Evolutionary conservation across 495 filamentous ascomycete species (phyloP).

Genomic region (Xanthoparmelia taractica): DNA sequence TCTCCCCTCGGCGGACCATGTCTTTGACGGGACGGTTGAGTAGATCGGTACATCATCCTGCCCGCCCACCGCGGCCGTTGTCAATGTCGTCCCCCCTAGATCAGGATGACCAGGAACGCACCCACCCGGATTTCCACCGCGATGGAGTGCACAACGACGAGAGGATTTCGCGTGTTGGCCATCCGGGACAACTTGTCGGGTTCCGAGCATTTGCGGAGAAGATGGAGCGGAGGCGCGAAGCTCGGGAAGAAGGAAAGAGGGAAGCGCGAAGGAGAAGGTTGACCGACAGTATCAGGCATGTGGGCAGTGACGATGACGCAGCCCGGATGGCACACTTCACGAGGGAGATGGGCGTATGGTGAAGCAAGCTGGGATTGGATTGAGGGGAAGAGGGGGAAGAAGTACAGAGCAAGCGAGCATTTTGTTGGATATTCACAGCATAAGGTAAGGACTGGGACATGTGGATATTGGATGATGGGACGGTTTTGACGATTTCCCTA

Average conservation of each 20-base stretch:
- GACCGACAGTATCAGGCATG: constrained; percentile 55
- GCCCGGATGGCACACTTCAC: background rate
- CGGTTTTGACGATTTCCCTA: constrained; percentile 11
- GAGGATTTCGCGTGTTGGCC: constrained; percentile 38
- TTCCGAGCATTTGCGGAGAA: constrained; percentile 45
- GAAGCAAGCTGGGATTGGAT: background rate
- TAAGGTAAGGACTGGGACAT: background rate
- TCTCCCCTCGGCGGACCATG: background rate
- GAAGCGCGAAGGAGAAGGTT: constrained; percentile 60
- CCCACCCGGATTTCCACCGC: constrained; percentile 24
- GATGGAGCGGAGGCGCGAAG: constrained; percentile 51
- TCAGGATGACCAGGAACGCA: constrained; percentile 24
- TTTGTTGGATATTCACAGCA: background rate
- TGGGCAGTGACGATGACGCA: constrained; percentile 3
- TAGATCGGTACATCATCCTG: background rate
- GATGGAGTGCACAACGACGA: constrained; percentile 33
- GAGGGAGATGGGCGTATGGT: constrained; percentile 5
- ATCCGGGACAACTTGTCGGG: constrained; percentile 47
- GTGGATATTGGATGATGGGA: constrained; percentile 11
- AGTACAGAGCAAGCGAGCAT: background rate
- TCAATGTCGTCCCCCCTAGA: background rate
- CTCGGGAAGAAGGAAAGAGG: constrained; percentile 44
- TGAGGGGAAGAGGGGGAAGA: too few species aligned
- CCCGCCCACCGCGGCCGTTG: background rate
- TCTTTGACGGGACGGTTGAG: background rate